Base-by-base conservation (phyloP, 352 stramenopile species). In the Aphanomyces invadans region DNA sequence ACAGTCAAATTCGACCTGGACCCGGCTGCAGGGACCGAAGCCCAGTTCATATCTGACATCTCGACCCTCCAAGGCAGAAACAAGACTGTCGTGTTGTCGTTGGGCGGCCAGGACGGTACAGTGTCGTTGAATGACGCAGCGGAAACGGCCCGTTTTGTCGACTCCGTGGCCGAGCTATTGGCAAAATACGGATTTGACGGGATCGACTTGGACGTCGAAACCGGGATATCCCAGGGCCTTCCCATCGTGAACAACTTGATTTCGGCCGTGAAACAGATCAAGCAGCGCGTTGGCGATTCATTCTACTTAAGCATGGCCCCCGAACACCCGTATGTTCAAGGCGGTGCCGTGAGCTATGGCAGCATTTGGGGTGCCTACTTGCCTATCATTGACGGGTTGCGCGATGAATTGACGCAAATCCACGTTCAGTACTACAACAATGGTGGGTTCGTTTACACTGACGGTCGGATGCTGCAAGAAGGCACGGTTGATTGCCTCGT, bases 361-460 rank as follows among this genome's bases (percentile, higher is more conserved):
- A 32, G 60, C 26, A 55, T 67, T 25, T 67, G 60, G 60, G 60
- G 60, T 4, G 38, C 60, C 1, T 67, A 67, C 49, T 32, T 67
- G 4, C 42, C 60, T 4, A 67, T 67, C 38, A 67, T 67, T 10
- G 60, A 67, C 32, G 60, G 60, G 21, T 44, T 67, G n/a, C 60
- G 60, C 44, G 48, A 67, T 26, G 42, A 67, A 23, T 23, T 67
- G 4, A 67, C 38, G 11, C 48, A 57, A n/a, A n/a, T 67, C 12
- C 60, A 67, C 23, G 60, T 67, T 5, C 60, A 67, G 42, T 67
- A 67, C 38, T 67, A 67, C 60, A 67, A 67, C 49, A 67, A 67
- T 33, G 42, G 42, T 28, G 60, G 60, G 0, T 57, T 67, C 11
- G 42, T 52, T 1, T 67, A 67, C 60, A 51, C 60, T 9, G 60